Evolutionary conservation across 257 asterid genomes (phyloP).

Genomic region (Solanum habrochaites): DNA sequence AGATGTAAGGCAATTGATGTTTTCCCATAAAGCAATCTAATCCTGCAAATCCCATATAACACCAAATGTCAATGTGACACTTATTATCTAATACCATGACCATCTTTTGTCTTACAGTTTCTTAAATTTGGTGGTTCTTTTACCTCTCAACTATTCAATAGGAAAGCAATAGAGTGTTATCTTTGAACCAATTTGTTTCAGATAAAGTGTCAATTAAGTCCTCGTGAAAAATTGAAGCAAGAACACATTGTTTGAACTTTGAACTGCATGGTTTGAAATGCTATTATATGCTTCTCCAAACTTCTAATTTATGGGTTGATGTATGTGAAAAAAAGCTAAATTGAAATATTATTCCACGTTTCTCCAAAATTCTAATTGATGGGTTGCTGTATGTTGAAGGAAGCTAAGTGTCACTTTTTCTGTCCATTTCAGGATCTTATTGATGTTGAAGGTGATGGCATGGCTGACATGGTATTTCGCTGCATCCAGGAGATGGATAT

Average conservation of each 20-base stretch:
- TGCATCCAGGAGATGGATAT: slow-evolving; percentile 99
- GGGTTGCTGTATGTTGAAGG: neutral
- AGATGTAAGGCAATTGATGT: neutral
- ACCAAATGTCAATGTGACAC: neutral
- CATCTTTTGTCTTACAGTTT: neutral
- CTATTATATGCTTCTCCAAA: slow-evolving; percentile 1
- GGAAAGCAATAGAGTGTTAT: neutral
- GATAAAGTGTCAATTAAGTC: neutral
- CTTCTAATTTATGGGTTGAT: neutral
- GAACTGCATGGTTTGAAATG: neutral
- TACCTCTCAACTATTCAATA: neutral
- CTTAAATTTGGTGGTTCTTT: neutral
- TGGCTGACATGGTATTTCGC: slow-evolving; percentile 98
- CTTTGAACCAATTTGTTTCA: neutral
- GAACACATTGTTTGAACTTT: neutral
- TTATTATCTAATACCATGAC: neutral
- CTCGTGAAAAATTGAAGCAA: neutral
- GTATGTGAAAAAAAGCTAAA: neutral
- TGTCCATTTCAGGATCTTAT: slow-evolving; percentile 67
- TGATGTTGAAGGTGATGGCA: slow-evolving; percentile 98
- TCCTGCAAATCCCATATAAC: neutral
- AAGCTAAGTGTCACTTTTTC: neutral
- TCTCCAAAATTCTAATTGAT: neutral
- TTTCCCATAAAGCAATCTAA: neutral
- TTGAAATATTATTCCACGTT: neutral